Evolutionary conservation across 148 eudicot species (phyloP).

Genomic region (Diospyros kaki): DNA sequence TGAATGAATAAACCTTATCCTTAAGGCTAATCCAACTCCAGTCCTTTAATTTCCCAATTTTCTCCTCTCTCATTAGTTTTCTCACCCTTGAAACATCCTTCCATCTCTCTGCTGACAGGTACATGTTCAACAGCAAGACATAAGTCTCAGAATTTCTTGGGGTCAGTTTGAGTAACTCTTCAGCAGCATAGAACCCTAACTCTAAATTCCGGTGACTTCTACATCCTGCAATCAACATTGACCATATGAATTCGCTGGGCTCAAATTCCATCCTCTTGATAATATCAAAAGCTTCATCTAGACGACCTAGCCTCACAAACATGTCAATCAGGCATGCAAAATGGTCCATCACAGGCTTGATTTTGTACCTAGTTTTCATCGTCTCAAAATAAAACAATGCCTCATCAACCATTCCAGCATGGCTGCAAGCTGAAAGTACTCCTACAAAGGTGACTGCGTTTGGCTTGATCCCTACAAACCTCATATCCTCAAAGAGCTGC

Average conservation of each 20-base stretch:
- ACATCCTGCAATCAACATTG: slow-evolving; percentile 62
- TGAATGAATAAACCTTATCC: slow-evolving; percentile 57
- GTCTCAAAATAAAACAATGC: slow-evolving; percentile 47
- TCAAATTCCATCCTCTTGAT: slow-evolving; percentile 50
- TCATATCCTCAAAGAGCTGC: slow-evolving; percentile 29
- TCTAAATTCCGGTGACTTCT: slow-evolving; percentile 60
- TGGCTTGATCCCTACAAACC: slow-evolving; percentile 19
- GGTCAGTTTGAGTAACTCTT: slow-evolving; percentile 46
- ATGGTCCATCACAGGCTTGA: slow-evolving; percentile 67
- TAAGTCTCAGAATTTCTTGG: slow-evolving; percentile 55
- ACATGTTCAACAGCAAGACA: slow-evolving; percentile 56
- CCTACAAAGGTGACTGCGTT: slow-evolving; percentile 36
- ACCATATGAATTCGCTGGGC: slow-evolving; percentile 66
- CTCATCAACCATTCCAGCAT: slow-evolving; percentile 48
- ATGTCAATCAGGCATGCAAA: slow-evolving; percentile 59
- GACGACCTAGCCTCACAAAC: slow-evolving; percentile 59
- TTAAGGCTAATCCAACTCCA: slow-evolving; percentile 69
- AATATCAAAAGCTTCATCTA: slow-evolving; percentile 64
- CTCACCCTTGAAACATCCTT: slow-evolving; percentile 68
- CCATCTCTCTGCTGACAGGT: slow-evolving; percentile 58
- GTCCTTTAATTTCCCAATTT: slow-evolving; percentile 47
- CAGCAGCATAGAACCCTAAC: slow-evolving; percentile 58
- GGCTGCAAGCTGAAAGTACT: slow-evolving; percentile 37
- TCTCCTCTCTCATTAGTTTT: slow-evolving; percentile 54
- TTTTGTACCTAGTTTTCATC: slow-evolving; percentile 61